Evolutionary conservation across 2,329 filamentous ascomycete species (phyloP).

Genomic region (Colletotrichum cereale): DNA sequence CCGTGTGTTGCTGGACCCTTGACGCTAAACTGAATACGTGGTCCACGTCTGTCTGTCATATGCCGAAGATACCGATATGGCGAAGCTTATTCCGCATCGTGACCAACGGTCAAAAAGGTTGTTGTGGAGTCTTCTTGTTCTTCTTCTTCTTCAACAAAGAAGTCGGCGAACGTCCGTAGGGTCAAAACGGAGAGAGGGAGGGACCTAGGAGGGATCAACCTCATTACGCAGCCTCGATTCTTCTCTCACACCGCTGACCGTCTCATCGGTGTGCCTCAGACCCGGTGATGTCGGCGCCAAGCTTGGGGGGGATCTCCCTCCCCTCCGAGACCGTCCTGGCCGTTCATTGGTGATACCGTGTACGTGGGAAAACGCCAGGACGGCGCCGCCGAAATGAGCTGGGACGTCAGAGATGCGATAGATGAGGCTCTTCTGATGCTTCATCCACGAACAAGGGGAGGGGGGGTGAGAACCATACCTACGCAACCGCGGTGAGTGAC

Average conservation of each 20-base stretch:
- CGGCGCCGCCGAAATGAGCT: constrained; percentile 35
- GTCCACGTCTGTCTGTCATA: no score
- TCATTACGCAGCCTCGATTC: not conserved
- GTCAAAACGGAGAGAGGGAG: not conserved
- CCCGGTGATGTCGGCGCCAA: not conserved
- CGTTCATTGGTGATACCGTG: constrained; percentile 1
- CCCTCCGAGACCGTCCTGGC: no score
- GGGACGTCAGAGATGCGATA: not conserved
- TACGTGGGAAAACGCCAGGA: not conserved
- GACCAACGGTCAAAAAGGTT: not conserved
- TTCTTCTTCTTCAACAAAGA: not conserved
- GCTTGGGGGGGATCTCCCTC: not conserved
- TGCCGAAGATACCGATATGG: not conserved
- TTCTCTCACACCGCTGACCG: not conserved
- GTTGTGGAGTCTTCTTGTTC: not conserved
- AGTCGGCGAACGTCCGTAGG: not conserved
- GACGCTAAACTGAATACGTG: no score
- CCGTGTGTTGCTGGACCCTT: not conserved
- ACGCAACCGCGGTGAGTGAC: not conserved
- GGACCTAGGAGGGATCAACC: not conserved
- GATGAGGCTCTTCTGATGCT: constrained; percentile 7
- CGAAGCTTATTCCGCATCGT: constrained; percentile 14
- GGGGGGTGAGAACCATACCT: not conserved
- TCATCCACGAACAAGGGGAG: no score
- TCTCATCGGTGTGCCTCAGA: not conserved